Evolutionary conservation across 2,329 filamentous ascomycete genomes (phyloP).

Genomic region (Pochonia chlamydosporia): DNA sequence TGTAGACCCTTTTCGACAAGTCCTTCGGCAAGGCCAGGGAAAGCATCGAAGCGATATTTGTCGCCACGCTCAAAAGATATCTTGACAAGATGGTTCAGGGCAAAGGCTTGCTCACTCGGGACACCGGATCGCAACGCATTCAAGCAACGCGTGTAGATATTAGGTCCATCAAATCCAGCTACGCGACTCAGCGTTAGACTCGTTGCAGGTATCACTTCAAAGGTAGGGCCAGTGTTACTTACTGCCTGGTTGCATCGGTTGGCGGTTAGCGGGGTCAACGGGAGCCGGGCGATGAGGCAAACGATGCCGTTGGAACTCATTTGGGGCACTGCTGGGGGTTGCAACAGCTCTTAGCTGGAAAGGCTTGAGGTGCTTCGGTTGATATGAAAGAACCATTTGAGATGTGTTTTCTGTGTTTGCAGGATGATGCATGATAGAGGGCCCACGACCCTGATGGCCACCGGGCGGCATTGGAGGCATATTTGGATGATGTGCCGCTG

Average conservation of each 20-base stretch:
- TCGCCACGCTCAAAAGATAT: constrained; percentile 93
- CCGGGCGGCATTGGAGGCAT: constrained; percentile 25
- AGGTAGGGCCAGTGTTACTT: constrained; percentile 27
- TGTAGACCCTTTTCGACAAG: constrained; percentile 80
- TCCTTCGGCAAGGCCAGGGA: constrained; percentile 80
- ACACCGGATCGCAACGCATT: constrained; percentile 77
- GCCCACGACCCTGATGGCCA: constrained; percentile 30
- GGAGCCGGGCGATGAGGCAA: constrained; percentile 32
- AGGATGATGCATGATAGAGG: constrained; percentile 45
- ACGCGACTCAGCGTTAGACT: constrained; percentile 9
- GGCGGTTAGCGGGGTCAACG: constrained; percentile 27
- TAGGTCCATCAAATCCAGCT: constrained; percentile 67
- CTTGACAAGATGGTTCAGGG: constrained; percentile 86
- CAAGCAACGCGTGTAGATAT: constrained; percentile 86
- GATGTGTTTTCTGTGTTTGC: constrained; percentile 52
- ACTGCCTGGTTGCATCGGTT: constrained; percentile 56
- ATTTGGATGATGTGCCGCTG: constrained; percentile 25
- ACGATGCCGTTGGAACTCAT: constrained; percentile 48
- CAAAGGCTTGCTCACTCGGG: constrained; percentile 81
- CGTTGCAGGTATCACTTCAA: neutral
- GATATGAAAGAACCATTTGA: constrained; percentile 60
- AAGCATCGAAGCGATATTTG: constrained; percentile 92
- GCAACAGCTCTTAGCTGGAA: constrained; percentile 67
- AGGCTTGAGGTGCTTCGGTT: constrained; percentile 57
- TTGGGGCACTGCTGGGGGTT: constrained; percentile 69